Base-by-base conservation (phyloP, 495 filamentous ascomycete species). In the Aspergillus ellipticus region DNA sequence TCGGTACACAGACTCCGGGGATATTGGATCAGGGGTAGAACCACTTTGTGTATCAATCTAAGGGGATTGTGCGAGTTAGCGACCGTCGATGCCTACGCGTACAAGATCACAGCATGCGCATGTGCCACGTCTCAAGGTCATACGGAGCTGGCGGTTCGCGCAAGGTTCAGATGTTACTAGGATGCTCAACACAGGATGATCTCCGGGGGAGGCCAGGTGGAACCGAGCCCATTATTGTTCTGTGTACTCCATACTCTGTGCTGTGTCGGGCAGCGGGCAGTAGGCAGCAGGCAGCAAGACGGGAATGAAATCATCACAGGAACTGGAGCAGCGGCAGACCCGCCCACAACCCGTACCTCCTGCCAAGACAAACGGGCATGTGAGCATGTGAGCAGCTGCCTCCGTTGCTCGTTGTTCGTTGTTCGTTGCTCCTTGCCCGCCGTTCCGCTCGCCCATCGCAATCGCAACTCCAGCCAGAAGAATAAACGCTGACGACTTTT, bases 301-400 rank as follows among this genome's bases (percentile, higher is more conserved):
- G 10, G 24, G 21, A 47, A 29, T 29, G 22, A 28, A 48, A 16
- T 48, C 35, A 39, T 39, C 31, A 10, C 43, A 47, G 43, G 43
- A 47, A 47, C 43, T 21, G 45, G 22, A 8, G 13, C 13, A 28
- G 3, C 9, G 16, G 45, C 16, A 21, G 45, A 26, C n/a, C 15
- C 22, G 24, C 8, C 21, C 22, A 10, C n/a, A n/a, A n/a, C n/a
- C n/a, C n/a, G n/a, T n/a, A n/a, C 5, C 13, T 39, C 10, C 35
- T 39, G 35, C 35, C 45, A 48, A 29, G 28, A 29, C 26, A 47
- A 28, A 48, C 45, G 28, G 45, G 45, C n/a, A n/a, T n/a, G n/a
- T n/a, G n/a, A n/a, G 15, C 45, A 48, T 48, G 45, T 29, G 45
- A 24, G 45, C 45, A 48, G 22, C 28, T 48, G 45, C 45, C 45